These are phyloP conservation scores for Aspergillus fructus DNA, from an alignment of 2,329 filamentous ascomycete genomes.

Conservation along the genomic window DNA sequence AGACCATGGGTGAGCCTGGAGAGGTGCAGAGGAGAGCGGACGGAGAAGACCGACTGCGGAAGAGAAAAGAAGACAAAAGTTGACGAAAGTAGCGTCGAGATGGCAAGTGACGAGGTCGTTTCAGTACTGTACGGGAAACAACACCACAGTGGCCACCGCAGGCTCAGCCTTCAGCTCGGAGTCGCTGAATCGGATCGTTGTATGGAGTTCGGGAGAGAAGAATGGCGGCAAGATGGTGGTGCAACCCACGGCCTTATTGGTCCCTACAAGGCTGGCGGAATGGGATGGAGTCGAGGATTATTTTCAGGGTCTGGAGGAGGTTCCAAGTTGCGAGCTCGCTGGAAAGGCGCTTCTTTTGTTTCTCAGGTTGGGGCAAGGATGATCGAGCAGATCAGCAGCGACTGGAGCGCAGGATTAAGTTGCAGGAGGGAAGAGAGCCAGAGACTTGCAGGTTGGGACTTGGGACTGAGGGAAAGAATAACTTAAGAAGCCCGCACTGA, in stretches of 20 bases:
- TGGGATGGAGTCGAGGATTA: constrained; percentile 9
- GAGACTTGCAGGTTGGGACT: background rate
- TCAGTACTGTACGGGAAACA: background rate
- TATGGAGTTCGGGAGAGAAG: background rate
- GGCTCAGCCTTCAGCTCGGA: background rate
- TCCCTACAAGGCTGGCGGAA: constrained; percentile 19
- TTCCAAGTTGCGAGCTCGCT: constrained; percentile 3
- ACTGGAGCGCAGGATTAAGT: constrained; percentile 10
- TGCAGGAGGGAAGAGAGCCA: constrained; percentile 13
- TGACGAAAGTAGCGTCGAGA: background rate
- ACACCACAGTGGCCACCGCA: background rate
- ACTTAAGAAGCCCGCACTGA: constrained; percentile 13
- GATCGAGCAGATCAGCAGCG: background rate
- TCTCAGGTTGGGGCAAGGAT: constrained; percentile 4
- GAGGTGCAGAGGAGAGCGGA: background rate
- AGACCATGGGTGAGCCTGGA: constrained; percentile 1
- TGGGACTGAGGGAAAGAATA: background rate
- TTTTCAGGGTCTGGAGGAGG: constrained; percentile 11
- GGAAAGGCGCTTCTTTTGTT: background rate
- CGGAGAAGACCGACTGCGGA: background rate
- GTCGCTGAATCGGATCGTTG: background rate
- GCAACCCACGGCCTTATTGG: constrained; percentile 22
- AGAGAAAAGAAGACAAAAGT: background rate
- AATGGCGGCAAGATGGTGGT: constrained; percentile 13
- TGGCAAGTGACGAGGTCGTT: background rate